A percentile compares a stretch with the other conserved stretches of the same genome.
These are phyloP conservation scores for Sporothrix pallida DNA, from an alignment of 2,329 filamentous ascomycete species.

Conservation along the genomic window DNA sequence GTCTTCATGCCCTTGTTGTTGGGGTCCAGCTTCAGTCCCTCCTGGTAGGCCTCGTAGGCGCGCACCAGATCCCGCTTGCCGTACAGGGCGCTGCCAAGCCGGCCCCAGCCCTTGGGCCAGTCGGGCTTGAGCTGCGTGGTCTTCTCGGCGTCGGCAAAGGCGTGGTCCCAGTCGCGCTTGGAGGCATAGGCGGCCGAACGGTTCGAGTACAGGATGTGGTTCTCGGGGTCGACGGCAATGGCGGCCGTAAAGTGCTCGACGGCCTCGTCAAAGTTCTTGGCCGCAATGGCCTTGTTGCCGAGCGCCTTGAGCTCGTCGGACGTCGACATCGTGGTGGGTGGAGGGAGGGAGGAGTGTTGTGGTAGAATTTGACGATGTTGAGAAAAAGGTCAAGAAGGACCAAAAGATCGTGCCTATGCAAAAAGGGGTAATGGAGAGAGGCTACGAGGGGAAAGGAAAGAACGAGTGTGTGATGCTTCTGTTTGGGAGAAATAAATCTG, in stretches of 20 bases:
- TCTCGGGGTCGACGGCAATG: constrained; percentile 82
- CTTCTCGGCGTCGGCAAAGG: constrained; percentile 88
- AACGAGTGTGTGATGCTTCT: not conserved
- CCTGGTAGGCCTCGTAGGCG: constrained; percentile 87
- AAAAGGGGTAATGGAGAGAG: not conserved
- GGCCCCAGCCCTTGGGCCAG: constrained; percentile 96
- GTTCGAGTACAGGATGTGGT: constrained; percentile 98
- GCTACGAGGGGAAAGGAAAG: not conserved
- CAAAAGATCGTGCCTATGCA: not conserved
- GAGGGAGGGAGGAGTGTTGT: not conserved
- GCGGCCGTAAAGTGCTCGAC: constrained; percentile 94
- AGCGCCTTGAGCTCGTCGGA: constrained; percentile 89
- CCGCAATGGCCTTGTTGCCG: constrained; percentile 97
- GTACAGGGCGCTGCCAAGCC: constrained; percentile 90
- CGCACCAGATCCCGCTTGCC: constrained; percentile 84
- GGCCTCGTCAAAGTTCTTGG: constrained; percentile 95
- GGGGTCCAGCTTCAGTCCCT: constrained; percentile 91
- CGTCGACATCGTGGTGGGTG: constrained; percentile 56
- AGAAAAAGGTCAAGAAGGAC: too few species aligned
- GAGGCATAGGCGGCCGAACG: constrained; percentile 88
- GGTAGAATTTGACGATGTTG: not conserved
- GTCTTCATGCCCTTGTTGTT: constrained; percentile 91
- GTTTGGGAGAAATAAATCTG: constrained; percentile 24
- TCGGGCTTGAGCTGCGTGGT: constrained; percentile 94
- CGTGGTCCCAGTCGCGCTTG: constrained; percentile 83